Conservation (phyloP, 2,329 filamentous ascomycete genomes). For the Hypoxylon sp. region DNA sequence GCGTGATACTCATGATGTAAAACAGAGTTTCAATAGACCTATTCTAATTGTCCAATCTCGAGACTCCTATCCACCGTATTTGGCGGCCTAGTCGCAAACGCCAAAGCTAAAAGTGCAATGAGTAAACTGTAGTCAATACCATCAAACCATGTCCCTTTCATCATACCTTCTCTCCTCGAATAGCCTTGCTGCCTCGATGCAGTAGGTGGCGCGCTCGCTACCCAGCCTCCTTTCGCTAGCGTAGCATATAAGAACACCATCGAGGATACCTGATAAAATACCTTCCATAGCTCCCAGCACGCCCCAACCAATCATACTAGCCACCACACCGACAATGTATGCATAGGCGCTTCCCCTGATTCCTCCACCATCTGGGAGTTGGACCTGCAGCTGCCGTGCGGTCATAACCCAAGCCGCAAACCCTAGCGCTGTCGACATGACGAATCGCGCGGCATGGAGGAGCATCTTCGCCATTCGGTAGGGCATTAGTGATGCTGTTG, state of each 20-base stretch:
- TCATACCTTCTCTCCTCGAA: constrained; percentile 75
- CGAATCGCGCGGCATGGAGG: constrained; percentile 89
- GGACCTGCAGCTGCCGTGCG: constrained; percentile 80
- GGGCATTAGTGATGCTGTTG: constrained; percentile 74
- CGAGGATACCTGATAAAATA: constrained; percentile 87
- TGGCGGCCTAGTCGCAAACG: constrained; percentile 36
- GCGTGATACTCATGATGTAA: background rate
- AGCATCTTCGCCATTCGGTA: constrained; percentile 94
- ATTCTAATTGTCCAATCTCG: constrained; percentile 46
- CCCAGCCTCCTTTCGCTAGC: constrained; percentile 85
- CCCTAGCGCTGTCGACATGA: constrained; percentile 90
- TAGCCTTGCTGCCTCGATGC: constrained; percentile 89
- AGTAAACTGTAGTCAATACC: constrained; percentile 18
- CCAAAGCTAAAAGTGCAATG: constrained; percentile 41
- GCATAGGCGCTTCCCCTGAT: constrained; percentile 89
- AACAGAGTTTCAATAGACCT: constrained; percentile 33
- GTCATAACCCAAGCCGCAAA: constrained; percentile 98
- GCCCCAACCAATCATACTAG: constrained; percentile 94
- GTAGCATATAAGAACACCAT: constrained; percentile 93
- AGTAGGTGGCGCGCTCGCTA: constrained; percentile 81
- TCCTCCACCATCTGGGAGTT: constrained; percentile 66
- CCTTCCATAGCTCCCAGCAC: constrained; percentile 93
- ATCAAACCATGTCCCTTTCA: constrained; percentile 54
- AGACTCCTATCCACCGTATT: constrained; percentile 42
- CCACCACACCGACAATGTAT: constrained; percentile 92